Evolutionary conservation across 176 grass and related monocot genomes (phyloP).

Genomic region (Carex myosuroides): DNA sequence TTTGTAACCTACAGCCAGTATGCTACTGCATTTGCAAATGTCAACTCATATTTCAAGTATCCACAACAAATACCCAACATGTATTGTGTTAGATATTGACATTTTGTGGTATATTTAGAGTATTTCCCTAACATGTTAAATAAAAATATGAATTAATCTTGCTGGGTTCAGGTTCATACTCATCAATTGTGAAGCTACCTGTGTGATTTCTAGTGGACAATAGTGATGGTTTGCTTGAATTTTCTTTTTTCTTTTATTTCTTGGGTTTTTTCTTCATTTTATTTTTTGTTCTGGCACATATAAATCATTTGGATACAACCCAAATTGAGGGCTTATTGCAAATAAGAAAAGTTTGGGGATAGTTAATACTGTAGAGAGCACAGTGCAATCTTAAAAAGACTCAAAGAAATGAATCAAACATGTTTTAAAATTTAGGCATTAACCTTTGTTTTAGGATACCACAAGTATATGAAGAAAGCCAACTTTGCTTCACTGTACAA

Average conservation of each 20-base stretch:
- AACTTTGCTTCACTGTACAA: conserved; percentile 91
- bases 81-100: neutral
- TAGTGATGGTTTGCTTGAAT: neutral
- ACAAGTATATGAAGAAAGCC: conserved; percentile 85
- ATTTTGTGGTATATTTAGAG: neutral
- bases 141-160: neutral
- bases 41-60: neutral
- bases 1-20: neutral
- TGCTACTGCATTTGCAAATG: conserved; percentile 9
- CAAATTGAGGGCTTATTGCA: neutral
- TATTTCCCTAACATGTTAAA: neutral
- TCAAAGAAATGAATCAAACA: neutral
- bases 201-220: neutral
- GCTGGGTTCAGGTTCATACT: neutral
- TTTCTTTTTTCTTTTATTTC: neutral
- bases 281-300: neutral
- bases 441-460: conserved; percentile 99
- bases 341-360: neutral
- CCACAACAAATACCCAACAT: neutral
- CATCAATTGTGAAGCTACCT: neutral
- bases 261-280: neutral
- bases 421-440: neutral
- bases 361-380: neutral
- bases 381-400: neutral
- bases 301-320: neutral